Evolutionary conservation across 2,329 filamentous ascomycete species (phyloP).

Genomic region (Colletotrichum sp.): DNA sequence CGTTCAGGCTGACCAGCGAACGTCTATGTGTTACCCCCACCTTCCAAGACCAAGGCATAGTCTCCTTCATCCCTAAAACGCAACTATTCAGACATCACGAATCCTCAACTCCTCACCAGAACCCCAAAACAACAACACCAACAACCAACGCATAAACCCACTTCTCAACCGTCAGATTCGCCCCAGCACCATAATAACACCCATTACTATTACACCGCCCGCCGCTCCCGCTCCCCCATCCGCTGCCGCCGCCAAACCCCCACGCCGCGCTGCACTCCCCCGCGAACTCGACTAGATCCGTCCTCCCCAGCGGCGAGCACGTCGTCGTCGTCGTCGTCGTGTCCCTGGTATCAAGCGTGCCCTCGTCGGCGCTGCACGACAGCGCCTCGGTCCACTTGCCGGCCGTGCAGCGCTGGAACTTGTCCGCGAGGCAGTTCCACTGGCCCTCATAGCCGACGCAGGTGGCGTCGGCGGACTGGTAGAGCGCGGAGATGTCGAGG

Average conservation of each 20-base stretch:
- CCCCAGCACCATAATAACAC: conserved; percentile 3
- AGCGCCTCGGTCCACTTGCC: conserved; percentile 48
- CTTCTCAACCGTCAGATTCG: neutral
- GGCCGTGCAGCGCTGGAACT: conserved; percentile 56
- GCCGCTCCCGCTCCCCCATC: neutral
- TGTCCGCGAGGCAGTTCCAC: conserved; percentile 58
- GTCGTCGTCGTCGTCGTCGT: neutral
- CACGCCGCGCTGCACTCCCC: conserved; percentile 13
- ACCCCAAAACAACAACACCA: neutral
- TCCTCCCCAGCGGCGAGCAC: conserved; percentile 9
- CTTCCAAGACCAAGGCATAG: neutral
- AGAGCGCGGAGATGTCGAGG: conserved; percentile 20
- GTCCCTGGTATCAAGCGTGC: neutral
- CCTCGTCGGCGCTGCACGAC: neutral
- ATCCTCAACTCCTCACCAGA: neutral
- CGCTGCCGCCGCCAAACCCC: neutral
- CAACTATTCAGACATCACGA: neutral
- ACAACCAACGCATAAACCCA: neutral
- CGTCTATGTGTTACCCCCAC: neutral
- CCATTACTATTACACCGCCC: neutral
- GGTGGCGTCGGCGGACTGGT: conserved; percentile 37
- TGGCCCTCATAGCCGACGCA: conserved; percentile 53
- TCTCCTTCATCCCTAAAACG: accelerated
- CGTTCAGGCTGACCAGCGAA: neutral
- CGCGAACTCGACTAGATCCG: conserved; percentile 6